Conservation (phyloP, 768 basidiomycete species). For the Boletus eberwhitei region DNA sequence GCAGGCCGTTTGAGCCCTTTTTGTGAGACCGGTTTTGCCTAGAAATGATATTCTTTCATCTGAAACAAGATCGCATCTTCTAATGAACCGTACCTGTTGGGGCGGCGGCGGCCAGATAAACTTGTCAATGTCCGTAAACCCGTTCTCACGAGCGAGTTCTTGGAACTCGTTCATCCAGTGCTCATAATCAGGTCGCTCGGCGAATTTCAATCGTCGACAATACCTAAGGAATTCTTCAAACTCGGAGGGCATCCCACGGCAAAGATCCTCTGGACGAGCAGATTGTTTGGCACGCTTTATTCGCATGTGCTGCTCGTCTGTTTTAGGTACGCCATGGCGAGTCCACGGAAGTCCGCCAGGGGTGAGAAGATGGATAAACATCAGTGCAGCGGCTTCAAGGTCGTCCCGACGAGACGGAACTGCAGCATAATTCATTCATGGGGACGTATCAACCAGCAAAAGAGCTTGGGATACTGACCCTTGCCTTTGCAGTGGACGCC, state of each 20-base stretch:
- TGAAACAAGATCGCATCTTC: not conserved
- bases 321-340: conserved; percentile 75
- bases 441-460: conserved; percentile 13
- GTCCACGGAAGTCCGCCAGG: conserved; percentile 77
- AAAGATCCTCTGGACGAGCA: conserved; percentile 63
- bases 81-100: conserved; percentile 26
- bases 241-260: conserved; percentile 61
- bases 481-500: conserved; percentile 74
- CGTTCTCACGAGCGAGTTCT: conserved; percentile 56
- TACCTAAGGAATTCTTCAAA: conserved; percentile 79
- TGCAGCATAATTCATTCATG: conserved; percentile 33
- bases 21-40: conserved; percentile 32
- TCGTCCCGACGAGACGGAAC: conserved; percentile 80
- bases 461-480: conserved; percentile 41
- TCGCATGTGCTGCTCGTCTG: conserved; percentile 56
- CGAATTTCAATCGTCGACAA: conserved; percentile 64
- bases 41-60: not conserved
- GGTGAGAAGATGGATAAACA: conserved; percentile 78
- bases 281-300: conserved; percentile 63
- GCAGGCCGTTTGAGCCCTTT: conserved; percentile 13
- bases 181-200: conserved; percentile 65
- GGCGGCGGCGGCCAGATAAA: conserved; percentile 74
- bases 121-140: conserved; percentile 53
- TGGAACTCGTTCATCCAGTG: conserved; percentile 64
- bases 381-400: conserved; percentile 70